A percentile compares a stretch with the other conserved stretches of the same genome.
phyloP scores from a whole-genome alignment of 2,329 filamentous ascomycete genomes.

The Cercospora citrullina region DNA sequence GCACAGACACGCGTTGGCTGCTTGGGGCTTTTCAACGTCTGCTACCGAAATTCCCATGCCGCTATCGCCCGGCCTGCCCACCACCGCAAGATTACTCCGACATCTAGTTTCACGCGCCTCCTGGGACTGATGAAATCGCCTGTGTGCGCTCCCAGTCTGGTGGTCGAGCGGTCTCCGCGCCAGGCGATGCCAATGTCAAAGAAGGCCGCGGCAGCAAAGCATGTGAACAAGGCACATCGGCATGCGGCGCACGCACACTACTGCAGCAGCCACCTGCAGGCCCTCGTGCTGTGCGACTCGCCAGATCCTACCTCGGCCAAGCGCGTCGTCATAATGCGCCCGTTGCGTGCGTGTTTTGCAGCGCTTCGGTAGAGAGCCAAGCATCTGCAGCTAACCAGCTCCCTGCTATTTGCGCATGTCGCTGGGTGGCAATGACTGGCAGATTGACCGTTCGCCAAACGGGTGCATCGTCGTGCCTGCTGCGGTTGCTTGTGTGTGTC shows the following conservation, averaged over 20 bases:
- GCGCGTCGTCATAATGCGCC: constrained; percentile 5
- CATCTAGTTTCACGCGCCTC: background rate
- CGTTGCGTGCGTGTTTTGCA: background rate
- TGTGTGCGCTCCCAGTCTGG: background rate
- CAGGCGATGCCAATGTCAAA: background rate
- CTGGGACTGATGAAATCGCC: background rate
- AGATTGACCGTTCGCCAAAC: background rate
- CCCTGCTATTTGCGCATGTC: background rate
- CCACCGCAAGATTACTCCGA: constrained; percentile 7
- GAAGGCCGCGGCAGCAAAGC: background rate
- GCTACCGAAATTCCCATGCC: constrained; percentile 2
- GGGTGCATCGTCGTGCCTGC: background rate
- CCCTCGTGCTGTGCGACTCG: background rate
- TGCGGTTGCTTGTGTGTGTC: background rate
- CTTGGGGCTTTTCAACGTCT: background rate
- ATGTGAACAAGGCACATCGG: background rate
- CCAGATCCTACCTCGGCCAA: constrained; percentile 8
- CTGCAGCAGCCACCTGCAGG: constrained; percentile 1
- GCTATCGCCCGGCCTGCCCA: background rate
- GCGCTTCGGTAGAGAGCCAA: constrained; percentile 5
- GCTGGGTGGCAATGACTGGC: background rate
- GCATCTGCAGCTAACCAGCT: background rate
- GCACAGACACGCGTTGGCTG: constrained; percentile 3
- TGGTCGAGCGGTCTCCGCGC: background rate
- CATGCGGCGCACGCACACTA: background rate